Percentiles rank a stretch among this genome's conserved stretches.
These are phyloP conservation scores for Schizochytrium sp. DNA, from an alignment of 108 stramenopile species.

Conservation along the genomic window DNA sequence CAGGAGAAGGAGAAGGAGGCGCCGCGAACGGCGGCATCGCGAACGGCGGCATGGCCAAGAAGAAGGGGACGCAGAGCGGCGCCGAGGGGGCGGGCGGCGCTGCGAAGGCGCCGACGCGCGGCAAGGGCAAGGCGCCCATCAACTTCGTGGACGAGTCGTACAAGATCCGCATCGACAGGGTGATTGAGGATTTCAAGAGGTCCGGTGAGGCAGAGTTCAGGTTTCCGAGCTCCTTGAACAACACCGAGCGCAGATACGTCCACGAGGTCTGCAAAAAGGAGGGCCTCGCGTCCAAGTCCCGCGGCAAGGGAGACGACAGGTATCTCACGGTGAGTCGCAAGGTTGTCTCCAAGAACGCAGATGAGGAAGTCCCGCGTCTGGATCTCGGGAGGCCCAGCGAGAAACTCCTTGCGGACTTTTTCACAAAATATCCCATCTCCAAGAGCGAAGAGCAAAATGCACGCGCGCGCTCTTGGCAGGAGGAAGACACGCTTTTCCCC, in stretches of 20 bases:
- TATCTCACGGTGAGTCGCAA: constrained; percentile 7
- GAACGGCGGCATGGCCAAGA: background rate
- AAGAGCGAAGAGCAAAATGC: background rate
- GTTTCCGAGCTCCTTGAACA: background rate
- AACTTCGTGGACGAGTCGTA: constrained; percentile 14
- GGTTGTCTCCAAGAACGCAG: background rate
- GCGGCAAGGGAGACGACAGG: constrained; percentile 20
- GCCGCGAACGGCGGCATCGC: too few species aligned
- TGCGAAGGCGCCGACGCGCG: background rate
- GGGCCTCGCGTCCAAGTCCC: constrained; percentile 14
- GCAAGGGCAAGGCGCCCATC: background rate
- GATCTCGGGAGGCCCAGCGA: background rate
- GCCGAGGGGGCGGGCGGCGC: background rate
- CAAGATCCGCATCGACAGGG: background rate
- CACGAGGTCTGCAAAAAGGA: constrained; percentile 16
- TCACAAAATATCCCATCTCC: background rate
- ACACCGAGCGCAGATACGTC: constrained; percentile 19
- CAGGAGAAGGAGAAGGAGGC: too few species aligned
- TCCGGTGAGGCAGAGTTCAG: background rate
- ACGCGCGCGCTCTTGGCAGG: background rate
- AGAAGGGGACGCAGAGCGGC: background rate
- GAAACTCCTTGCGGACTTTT: background rate
- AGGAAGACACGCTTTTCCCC: background rate
- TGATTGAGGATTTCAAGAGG: background rate
- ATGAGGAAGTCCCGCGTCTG: background rate